Percentiles rank a stretch among this genome's conserved stretches.
Evolutionary conservation across 495 filamentous ascomycete species (phyloP).

Genomic region (Penicillium herquei): DNA sequence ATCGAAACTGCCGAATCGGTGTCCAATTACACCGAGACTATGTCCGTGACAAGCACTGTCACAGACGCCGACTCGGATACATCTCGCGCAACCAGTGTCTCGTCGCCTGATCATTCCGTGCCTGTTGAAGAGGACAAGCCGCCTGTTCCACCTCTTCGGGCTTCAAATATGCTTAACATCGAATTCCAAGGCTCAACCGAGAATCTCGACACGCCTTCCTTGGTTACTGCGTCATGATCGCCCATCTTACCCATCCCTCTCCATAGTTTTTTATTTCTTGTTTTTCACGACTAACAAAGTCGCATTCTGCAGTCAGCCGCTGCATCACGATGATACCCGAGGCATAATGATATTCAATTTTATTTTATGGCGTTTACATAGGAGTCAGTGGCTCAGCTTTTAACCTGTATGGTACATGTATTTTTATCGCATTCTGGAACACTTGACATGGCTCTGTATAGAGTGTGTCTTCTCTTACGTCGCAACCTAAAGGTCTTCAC

Average conservation of each 20-base stretch:
- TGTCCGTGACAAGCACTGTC: constrained; percentile 31
- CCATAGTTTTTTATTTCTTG: background rate
- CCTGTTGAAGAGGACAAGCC: constrained; percentile 10
- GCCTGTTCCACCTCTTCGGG: background rate
- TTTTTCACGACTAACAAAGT: constrained; percentile 2
- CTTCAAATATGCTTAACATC: background rate
- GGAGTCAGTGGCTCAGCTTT: too few relatives aligned
- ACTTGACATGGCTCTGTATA: too few relatives aligned
- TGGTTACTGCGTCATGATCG: constrained; percentile 12
- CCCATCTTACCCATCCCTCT: background rate
- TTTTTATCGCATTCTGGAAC: too few relatives aligned
- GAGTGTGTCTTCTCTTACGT: too few relatives aligned
- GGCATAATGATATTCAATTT: constrained; percentile 12
- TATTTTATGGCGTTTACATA: constrained; percentile 15
- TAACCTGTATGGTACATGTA: too few relatives aligned
- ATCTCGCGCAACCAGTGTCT: constrained; percentile 38
- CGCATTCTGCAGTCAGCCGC: constrained; percentile 5
- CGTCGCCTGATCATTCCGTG: constrained; percentile 17
- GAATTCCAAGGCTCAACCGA: background rate
- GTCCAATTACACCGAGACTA: constrained; percentile 25
- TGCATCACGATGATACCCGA: constrained; percentile 28
- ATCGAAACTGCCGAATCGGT: constrained; percentile 21
- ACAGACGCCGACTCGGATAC: constrained; percentile 30
- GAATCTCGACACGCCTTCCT: background rate
- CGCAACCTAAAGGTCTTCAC: too few relatives aligned